phyloP scores from a whole-genome alignment of 1,284 basidiomycete genomes.

The Farysia itapuensis region DNA sequence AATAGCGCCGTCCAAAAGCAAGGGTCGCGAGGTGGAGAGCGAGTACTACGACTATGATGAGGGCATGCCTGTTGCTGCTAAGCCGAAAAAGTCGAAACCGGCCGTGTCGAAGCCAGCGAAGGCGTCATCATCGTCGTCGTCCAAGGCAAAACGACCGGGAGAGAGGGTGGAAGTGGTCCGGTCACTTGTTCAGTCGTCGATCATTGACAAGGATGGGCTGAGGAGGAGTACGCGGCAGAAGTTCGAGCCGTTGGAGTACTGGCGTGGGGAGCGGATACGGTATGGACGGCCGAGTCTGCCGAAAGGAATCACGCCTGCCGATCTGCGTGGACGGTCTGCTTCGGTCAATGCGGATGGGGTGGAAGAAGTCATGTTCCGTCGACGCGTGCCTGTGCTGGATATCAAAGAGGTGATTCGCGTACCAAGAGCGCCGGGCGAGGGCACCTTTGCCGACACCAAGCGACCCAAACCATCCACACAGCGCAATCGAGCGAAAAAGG shows the following conservation, averaged over 20 bases:
- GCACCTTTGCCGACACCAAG: slow-evolving; percentile 52
- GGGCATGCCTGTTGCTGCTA: too few relatives aligned
- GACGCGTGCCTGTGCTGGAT: slow-evolving; percentile 70
- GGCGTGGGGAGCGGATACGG: slow-evolving; percentile 87
- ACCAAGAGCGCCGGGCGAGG: slow-evolving; percentile 68
- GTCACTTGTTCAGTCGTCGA: slow-evolving; percentile 9
- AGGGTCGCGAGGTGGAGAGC: not conserved
- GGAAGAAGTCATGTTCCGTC: too few relatives aligned
- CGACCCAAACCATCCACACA: slow-evolving; percentile 4
- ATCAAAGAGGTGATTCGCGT: slow-evolving; percentile 79
- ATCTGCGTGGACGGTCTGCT: slow-evolving; percentile 14
- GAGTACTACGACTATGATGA: too few relatives aligned
- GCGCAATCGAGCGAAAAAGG: slow-evolving; percentile 1
- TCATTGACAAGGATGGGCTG: slow-evolving; percentile 65
- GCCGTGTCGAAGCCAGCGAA: too few relatives aligned
- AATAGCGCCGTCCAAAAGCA: not conserved
- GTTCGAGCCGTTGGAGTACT: slow-evolving; percentile 80
- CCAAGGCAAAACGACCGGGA: too few relatives aligned
- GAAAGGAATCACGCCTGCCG: slow-evolving; percentile 10
- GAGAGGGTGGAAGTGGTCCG: slow-evolving; percentile 28
- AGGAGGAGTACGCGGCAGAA: slow-evolving; percentile 75
- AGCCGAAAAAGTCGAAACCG: too few relatives aligned
- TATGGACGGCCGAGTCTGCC: slow-evolving; percentile 64
- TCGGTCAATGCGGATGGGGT: slow-evolving; percentile 23
- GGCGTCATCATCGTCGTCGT: too few relatives aligned